phyloP scores from a whole-genome alignment of 345 rosid species.

The Bruguiera gymnorhiza region DNA sequence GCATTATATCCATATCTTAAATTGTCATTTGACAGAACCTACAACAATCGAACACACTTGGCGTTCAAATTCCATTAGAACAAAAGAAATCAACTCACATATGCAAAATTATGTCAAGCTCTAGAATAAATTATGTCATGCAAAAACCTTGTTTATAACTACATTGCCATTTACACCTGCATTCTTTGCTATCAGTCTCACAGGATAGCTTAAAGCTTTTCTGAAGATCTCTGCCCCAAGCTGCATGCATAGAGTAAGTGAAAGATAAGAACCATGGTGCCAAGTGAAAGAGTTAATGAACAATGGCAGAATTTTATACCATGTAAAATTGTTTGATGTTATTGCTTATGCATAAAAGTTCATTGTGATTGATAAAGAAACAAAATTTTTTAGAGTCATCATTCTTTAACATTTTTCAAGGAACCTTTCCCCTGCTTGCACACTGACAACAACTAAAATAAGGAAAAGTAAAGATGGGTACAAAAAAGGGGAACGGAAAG shows the following conservation, averaged over 20 bases:
- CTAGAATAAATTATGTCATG: background rate
- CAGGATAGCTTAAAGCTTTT: conserved; percentile 78
- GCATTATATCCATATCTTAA: conserved; percentile 79
- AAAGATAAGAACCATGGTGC: background rate
- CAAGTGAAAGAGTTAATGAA: background rate
- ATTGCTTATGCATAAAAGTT: background rate
- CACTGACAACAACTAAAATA: background rate
- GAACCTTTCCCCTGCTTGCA: background rate
- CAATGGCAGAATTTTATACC: background rate
- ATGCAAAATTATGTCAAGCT: background rate
- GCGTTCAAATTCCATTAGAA: conserved; percentile 7
- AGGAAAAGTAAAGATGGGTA: background rate
- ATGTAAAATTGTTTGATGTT: background rate
- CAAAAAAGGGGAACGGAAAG: background rate
- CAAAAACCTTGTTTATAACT: conserved; percentile 64
- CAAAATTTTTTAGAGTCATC: background rate
- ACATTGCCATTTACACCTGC: conserved; percentile 77
- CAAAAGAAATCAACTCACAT: background rate
- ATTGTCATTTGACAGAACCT: conserved; percentile 59
- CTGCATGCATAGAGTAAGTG: conserved; percentile 31
- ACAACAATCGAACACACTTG: conserved; percentile 15
- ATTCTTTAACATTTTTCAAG: background rate
- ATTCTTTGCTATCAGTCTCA: conserved; percentile 74
- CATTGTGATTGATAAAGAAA: background rate
- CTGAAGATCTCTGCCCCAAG: conserved; percentile 88